phyloP scores from a whole-genome alignment of 768 basidiomycete species.

The Rhizopogon vinicolor region DNA sequence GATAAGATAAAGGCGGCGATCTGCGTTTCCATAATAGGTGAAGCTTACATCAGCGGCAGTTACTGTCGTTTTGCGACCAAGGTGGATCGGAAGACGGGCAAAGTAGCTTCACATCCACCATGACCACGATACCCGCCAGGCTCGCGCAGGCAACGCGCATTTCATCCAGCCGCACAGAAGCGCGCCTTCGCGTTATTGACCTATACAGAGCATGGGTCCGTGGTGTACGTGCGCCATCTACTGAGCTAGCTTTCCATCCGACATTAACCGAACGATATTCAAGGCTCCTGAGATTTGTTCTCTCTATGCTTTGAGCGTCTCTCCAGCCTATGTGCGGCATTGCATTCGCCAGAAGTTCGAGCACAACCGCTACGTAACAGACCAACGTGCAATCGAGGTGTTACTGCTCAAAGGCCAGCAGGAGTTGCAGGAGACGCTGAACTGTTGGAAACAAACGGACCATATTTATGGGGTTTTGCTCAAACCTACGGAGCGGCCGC shows the following conservation, averaged over 20 bases:
- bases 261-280: constrained; percentile 3
- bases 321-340: constrained; percentile 73
- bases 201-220: constrained; percentile 96
- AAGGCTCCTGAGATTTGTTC: constrained; percentile 90
- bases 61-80: not conserved
- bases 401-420: constrained; percentile 78
- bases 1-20: constrained; percentile 13
- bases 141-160: constrained; percentile 66
- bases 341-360: constrained; percentile 87
- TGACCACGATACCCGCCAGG: constrained; percentile 88
- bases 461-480: constrained; percentile 73
- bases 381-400: constrained; percentile 80
- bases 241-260: constrained; percentile 2
- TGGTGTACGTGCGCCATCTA: constrained; percentile 51
- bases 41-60: constrained; percentile 14
- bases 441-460: constrained; percentile 87
- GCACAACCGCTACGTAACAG: constrained; percentile 75
- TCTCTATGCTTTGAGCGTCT: constrained; percentile 78
- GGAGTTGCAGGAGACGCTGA: constrained; percentile 94
- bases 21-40: not conserved
- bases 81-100: too few relatives aligned
- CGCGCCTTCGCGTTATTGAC: constrained; percentile 62
- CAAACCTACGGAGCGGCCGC: constrained; percentile 39
- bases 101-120: constrained; percentile 16
- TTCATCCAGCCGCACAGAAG: constrained; percentile 55